Evolutionary conservation across 176 grass and related monocot species (phyloP).

Genomic region (Oryza meyeriana): DNA sequence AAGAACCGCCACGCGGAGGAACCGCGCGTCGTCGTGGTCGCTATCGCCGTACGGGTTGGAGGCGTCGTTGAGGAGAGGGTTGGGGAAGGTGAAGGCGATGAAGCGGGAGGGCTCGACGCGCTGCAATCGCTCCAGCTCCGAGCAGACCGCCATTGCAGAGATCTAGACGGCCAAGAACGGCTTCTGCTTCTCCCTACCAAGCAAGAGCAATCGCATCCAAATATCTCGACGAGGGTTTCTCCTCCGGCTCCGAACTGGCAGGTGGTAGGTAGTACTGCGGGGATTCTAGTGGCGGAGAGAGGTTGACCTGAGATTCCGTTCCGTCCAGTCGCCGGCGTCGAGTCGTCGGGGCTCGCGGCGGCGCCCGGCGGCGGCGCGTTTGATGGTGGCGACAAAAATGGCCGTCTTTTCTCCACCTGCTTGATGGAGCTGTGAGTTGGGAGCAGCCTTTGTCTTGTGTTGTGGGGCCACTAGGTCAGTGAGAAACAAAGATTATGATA

Average conservation of each 20-base stretch:
- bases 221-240: background rate
- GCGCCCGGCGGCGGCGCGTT: background rate
- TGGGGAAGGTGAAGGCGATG: slow-evolving; percentile 72
- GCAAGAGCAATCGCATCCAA: no score
- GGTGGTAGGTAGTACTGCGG: background rate
- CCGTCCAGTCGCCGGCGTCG: background rate
- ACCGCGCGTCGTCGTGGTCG: slow-evolving; percentile 4
- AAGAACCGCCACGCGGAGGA: slow-evolving; percentile 65
- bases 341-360: background rate
- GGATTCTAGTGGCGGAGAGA: background rate
- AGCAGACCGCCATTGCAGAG: slow-evolving; percentile 28
- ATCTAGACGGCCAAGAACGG: background rate
- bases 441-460: background rate
- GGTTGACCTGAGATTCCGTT: background rate
- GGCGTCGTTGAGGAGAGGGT: slow-evolving; percentile 41
- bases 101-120: slow-evolving; percentile 60
- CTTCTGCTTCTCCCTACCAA: no score
- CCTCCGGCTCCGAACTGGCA: background rate
- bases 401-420: background rate
- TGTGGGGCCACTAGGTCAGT: background rate
- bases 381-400: background rate
- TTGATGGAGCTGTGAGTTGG: background rate
- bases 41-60: slow-evolving; percentile 31
- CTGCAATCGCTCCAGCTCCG: slow-evolving; percentile 42
- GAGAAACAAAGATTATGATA: background rate